A percentile compares a stretch with the other conserved stretches of the same genome.
Evolutionary conservation across 2,329 filamentous ascomycete genomes (phyloP).

Genomic region (Aspergillus calidoustus): DNA sequence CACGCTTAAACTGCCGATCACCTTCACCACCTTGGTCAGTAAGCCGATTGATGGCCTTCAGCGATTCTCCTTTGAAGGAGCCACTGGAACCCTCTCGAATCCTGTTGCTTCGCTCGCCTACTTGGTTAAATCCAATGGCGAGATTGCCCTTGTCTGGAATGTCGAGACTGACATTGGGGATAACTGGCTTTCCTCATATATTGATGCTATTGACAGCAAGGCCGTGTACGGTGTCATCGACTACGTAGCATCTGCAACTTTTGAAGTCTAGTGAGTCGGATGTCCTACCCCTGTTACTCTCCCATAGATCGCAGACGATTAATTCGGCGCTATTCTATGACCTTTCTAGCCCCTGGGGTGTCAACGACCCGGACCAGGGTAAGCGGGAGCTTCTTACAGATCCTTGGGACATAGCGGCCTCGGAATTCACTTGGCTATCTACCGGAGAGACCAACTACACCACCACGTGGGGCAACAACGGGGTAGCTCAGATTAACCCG

Average conservation of each 20-base stretch:
- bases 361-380: constrained; percentile 22
- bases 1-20: constrained; percentile 12
- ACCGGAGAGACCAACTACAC: constrained; percentile 19
- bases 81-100: constrained; percentile 18
- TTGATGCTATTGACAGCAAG: constrained; percentile 16
- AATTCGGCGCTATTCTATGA: background rate
- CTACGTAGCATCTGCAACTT: constrained; percentile 22
- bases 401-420: constrained; percentile 20
- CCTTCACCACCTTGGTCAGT: background rate
- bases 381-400: constrained; percentile 14
- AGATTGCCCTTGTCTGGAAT: constrained; percentile 17
- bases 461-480: constrained; percentile 23
- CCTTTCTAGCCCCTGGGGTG: constrained; percentile 18
- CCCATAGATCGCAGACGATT: background rate
- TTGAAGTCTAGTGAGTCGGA: constrained; percentile 22
- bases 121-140: constrained; percentile 13
- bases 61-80: constrained; percentile 17
- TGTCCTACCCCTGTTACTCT: too few species aligned
- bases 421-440: constrained; percentile 22
- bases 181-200: constrained; percentile 23
- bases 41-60: constrained; percentile 1
- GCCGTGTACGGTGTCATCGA: constrained; percentile 21
- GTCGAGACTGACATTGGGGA: constrained; percentile 21
- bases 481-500: constrained; percentile 22
- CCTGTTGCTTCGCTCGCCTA: constrained; percentile 22